Conservation (phyloP, 768 basidiomycete genomes). For the Tephrocybe sp. region DNA sequence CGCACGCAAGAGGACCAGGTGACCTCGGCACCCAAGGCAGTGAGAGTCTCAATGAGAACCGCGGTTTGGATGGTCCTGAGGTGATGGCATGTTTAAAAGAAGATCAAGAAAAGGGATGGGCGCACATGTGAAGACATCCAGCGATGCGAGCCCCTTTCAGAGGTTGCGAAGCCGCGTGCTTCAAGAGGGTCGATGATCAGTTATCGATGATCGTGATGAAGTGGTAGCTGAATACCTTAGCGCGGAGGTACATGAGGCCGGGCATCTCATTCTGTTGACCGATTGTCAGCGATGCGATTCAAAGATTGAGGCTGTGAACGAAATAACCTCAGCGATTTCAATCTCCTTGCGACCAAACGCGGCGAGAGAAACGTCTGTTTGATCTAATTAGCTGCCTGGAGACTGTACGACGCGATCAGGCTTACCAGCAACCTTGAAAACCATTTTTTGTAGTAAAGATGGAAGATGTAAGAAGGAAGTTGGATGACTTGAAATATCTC, state of each 20-base stretch:
- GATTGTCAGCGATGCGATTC: slow-evolving; percentile 12
- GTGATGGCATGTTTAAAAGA: slow-evolving; percentile 10
- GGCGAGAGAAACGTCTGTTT: slow-evolving; percentile 88
- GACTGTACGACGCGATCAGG: neutral
- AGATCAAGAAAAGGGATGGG: slow-evolving; percentile 2
- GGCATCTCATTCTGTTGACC: slow-evolving; percentile 83
- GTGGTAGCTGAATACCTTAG: slow-evolving; percentile 58
- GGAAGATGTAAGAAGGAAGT: slow-evolving; percentile 24
- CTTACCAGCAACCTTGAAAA: slow-evolving; percentile 89
- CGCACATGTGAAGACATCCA: slow-evolving; percentile 96
- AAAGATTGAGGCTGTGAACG: slow-evolving; percentile 14
- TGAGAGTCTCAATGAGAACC: slow-evolving; percentile 97
- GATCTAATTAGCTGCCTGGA: slow-evolving; percentile 12
- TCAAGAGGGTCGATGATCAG: slow-evolving; percentile 23
- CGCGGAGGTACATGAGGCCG: slow-evolving; percentile 90
- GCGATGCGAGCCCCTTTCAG: slow-evolving; percentile 95
- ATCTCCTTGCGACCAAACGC: slow-evolving; percentile 99
- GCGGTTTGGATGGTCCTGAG: slow-evolving; percentile 97
- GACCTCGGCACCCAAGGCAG: slow-evolving; percentile 93
- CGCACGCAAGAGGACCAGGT: slow-evolving; percentile 97
- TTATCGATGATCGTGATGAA: slow-evolving; percentile 14
- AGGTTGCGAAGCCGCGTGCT: slow-evolving; percentile 83
- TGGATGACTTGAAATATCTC: slow-evolving; percentile 20
- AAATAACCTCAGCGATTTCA: slow-evolving; percentile 90
- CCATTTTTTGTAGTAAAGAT: slow-evolving; percentile 56